Conservation (phyloP, 2,329 filamentous ascomycete species). For the Pseudophaeomoniella oleicola region DNA sequence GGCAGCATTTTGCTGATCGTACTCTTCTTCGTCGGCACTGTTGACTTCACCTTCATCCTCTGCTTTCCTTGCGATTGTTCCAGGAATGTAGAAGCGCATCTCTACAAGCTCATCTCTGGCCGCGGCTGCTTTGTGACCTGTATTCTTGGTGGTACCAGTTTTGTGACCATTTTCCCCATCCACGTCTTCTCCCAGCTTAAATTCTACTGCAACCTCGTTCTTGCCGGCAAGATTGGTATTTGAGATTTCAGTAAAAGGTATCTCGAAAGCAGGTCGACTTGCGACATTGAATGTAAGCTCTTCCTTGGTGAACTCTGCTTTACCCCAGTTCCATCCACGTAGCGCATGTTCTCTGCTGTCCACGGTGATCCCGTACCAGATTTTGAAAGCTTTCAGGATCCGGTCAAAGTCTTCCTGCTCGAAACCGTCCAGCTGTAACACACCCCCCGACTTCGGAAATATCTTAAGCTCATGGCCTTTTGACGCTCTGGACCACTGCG, state of each 20-base stretch:
- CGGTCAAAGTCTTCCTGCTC: conserved; percentile 89
- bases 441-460: conserved; percentile 64
- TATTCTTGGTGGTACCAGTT: conserved; percentile 53
- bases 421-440: conserved; percentile 92
- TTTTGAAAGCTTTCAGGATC: conserved; percentile 83
- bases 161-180: conserved; percentile 60
- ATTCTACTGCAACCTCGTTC: conserved; percentile 94
- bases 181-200: conserved; percentile 61
- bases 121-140: conserved; percentile 79
- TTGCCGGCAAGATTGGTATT: conserved; percentile 96
- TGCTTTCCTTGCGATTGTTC: conserved; percentile 59
- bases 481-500: conserved; percentile 88
- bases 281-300: conserved; percentile 95
- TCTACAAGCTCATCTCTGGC: conserved; percentile 89
- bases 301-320: conserved; percentile 88
- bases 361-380: conserved; percentile 90
- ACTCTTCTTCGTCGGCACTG: conserved; percentile 53
- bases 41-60: conserved; percentile 49
- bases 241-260: conserved; percentile 91
- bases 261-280: conserved; percentile 89
- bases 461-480: conserved; percentile 93
- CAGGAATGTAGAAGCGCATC: conserved; percentile 98
- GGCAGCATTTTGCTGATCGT: conserved; percentile 85
- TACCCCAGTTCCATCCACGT: conserved; percentile 98
- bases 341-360: conserved; percentile 89